phyloP scores from a whole-genome alignment of 495 filamentous ascomycete species.

The Poronia punctata region DNA sequence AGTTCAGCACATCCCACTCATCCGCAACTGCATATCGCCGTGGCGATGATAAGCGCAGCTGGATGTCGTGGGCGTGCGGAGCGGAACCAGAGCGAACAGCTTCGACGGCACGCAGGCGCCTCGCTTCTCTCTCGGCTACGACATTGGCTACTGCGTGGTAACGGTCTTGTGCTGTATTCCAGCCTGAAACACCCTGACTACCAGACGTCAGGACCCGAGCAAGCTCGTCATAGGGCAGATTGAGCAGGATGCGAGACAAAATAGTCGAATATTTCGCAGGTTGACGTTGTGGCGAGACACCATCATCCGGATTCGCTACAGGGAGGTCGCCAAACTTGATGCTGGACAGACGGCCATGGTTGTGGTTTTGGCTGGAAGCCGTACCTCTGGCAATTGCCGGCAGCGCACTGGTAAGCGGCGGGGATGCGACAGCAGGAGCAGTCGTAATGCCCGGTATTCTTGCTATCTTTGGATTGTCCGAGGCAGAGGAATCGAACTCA shows the following conservation, averaged over 20 bases:
- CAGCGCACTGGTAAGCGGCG: conserved; percentile 4
- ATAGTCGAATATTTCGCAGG: conserved; percentile 23
- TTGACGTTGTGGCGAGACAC: conserved; percentile 22
- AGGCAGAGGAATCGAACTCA: conserved; percentile 36
- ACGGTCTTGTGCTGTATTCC: conserved; percentile 33
- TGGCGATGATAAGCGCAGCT: conserved; percentile 19
- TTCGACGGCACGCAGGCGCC: conserved; percentile 33
- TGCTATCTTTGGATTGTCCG: conserved; percentile 27
- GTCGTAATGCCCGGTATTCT: conserved; percentile 34
- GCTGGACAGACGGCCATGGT: conserved; percentile 39
- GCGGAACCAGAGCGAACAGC: conserved; percentile 22
- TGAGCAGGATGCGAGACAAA: conserved; percentile 56
- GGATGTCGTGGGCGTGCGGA: conserved; percentile 19
- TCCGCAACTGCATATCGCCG: conserved; percentile 21
- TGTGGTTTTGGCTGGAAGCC: conserved; percentile 19
- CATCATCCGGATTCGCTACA: conserved; percentile 32
- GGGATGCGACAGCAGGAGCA: conserved; percentile 14
- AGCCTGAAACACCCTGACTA: conserved; percentile 37
- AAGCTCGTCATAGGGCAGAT: conserved; percentile 54
- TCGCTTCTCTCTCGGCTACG: conserved; percentile 53
- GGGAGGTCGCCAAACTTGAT: conserved; percentile 63
- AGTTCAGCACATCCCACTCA: conserved; percentile 33
- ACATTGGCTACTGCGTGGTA: conserved; percentile 44
- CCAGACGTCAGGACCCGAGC: conserved; percentile 49
- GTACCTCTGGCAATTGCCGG: conserved; percentile 31